phyloP scores from a whole-genome alignment of 2,329 filamentous ascomycete species.

The Fragosphaeria purpurea region DNA sequence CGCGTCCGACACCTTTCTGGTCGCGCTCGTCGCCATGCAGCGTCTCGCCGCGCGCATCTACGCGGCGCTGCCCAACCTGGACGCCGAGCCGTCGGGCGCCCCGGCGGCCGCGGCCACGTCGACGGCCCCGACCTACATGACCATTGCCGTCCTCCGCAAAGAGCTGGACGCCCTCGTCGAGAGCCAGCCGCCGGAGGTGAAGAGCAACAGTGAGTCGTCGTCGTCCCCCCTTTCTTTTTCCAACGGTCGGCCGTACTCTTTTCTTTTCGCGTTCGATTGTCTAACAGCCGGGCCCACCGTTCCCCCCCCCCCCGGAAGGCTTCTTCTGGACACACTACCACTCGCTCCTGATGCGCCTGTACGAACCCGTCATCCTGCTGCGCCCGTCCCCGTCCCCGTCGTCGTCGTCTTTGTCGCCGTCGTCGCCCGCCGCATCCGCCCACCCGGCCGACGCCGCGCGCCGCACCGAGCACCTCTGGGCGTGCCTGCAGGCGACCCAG shows the following conservation, averaged over 20 bases:
- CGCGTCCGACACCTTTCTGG: conserved; percentile 23
- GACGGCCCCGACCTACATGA: conserved; percentile 21
- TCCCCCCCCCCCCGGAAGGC: conserved; percentile 17
- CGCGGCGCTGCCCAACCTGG: conserved; percentile 16
- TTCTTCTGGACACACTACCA: conserved; percentile 26
- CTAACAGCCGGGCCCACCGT: background rate
- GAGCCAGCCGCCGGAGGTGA: conserved; percentile 11
- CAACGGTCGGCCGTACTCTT: too few species aligned
- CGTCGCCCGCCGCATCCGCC: background rate
- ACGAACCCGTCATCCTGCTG: conserved; percentile 27
- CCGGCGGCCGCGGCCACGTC: conserved; percentile 6
- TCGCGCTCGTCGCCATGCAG: conserved; percentile 25
- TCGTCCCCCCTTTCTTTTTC: background rate
- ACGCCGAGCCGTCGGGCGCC: conserved; percentile 7
- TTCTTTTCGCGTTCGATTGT: too few species aligned
- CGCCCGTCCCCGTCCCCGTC: conserved; percentile 5
- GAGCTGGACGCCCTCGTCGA: conserved; percentile 22
- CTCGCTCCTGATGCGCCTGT: conserved; percentile 24
- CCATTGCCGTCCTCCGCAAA: conserved; percentile 21
- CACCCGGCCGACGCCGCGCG: conserved; percentile 15
- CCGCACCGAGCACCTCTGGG: conserved; percentile 27
- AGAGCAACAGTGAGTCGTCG: conserved; percentile 14
- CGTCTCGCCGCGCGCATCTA: conserved; percentile 21
- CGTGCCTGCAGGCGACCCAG: conserved; percentile 21
- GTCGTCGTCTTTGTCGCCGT: too few species aligned